phyloP scores from a whole-genome alignment of 345 rosid genomes.

The Hypericum perforatum region DNA sequence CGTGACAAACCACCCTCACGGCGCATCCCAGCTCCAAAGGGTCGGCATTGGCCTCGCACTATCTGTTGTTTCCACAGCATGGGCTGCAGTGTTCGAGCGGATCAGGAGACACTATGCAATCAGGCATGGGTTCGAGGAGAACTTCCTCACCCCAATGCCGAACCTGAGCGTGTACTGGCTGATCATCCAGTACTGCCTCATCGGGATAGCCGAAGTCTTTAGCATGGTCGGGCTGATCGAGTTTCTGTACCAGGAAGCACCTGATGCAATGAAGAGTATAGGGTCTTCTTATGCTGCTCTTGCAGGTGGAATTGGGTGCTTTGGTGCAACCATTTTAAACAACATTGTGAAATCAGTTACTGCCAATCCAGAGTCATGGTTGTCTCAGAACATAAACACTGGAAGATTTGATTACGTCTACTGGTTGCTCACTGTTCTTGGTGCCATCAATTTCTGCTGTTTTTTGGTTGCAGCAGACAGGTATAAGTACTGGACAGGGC shows the following conservation, averaged over 20 bases:
- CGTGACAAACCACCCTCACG: conserved; percentile 77
- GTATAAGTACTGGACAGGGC: conserved; percentile 56
- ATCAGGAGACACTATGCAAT: conserved; percentile 64
- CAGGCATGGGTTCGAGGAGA: conserved; percentile 41
- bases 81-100: conserved; percentile 72
- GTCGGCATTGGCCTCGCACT: conserved; percentile 70
- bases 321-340: conserved; percentile 64
- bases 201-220: conserved; percentile 86
- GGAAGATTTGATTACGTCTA: conserved; percentile 75
- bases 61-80: conserved; percentile 55
- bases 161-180: conserved; percentile 75
- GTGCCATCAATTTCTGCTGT: conserved; percentile 51
- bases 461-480: conserved; percentile 53
- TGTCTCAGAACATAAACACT: conserved; percentile 69
- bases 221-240: conserved; percentile 71
- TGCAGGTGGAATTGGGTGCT: conserved; percentile 85
- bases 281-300: conserved; percentile 91
- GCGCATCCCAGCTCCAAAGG: conserved; percentile 93
- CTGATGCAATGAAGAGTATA: conserved; percentile 92
- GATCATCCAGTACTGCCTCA: conserved; percentile 71
- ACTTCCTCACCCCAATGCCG: conserved; percentile 54
- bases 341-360: conserved; percentile 62
- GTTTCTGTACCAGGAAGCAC: conserved; percentile 86
- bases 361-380: conserved; percentile 48
- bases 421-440: conserved; percentile 59